Conservation (phyloP, 192 early-diverging fungal genomes). For the Coemansia sp. region DNA sequence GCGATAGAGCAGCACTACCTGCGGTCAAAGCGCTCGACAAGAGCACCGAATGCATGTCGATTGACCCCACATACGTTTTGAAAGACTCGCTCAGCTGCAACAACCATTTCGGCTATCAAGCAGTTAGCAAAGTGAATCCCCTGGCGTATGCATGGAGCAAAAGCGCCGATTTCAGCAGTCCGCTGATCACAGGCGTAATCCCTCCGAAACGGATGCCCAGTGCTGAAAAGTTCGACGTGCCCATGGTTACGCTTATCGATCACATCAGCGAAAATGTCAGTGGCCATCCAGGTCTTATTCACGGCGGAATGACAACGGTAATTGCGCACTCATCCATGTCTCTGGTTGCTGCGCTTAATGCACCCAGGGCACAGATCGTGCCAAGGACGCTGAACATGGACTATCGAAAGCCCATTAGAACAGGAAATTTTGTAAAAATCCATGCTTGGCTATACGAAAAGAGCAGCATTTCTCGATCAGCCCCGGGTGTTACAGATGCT, state of each 20-base stretch:
- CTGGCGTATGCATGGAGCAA: slow-evolving; percentile 34
- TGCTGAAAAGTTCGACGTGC: not conserved
- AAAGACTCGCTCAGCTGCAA: slow-evolving; percentile 2
- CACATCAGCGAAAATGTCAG: slow-evolving; percentile 32
- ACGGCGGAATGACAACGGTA: slow-evolving; percentile 47
- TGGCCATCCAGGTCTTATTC: slow-evolving; percentile 44
- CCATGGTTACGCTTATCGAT: slow-evolving; percentile 44
- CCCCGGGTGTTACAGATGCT: not conserved
- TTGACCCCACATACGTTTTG: slow-evolving; percentile 20
- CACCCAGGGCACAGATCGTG: slow-evolving; percentile 13
- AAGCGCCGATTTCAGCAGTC: slow-evolving; percentile 4
- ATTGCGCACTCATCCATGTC: slow-evolving; percentile 40
- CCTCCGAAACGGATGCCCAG: slow-evolving; percentile 21
- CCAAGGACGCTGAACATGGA: slow-evolving; percentile 47
- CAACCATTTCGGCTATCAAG: slow-evolving; percentile 35
- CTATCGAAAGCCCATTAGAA: slow-evolving; percentile 40
- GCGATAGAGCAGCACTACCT: slow-evolving; percentile 22
- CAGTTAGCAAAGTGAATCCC: slow-evolving; percentile 24
- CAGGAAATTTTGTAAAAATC: slow-evolving; percentile 43
- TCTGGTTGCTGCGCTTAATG: slow-evolving; percentile 37
- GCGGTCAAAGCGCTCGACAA: slow-evolving; percentile 26
- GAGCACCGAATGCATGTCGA: slow-evolving; percentile 7
- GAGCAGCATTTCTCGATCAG: not conserved
- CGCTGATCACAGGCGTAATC: slow-evolving; percentile 16
- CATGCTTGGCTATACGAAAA: slow-evolving; percentile 40